Evolutionary conservation across 2,329 filamentous ascomycete species (phyloP), one percentile per base, ranked within the genome.

Genomic region (Alternaria novae-zelandiae): DNA sequence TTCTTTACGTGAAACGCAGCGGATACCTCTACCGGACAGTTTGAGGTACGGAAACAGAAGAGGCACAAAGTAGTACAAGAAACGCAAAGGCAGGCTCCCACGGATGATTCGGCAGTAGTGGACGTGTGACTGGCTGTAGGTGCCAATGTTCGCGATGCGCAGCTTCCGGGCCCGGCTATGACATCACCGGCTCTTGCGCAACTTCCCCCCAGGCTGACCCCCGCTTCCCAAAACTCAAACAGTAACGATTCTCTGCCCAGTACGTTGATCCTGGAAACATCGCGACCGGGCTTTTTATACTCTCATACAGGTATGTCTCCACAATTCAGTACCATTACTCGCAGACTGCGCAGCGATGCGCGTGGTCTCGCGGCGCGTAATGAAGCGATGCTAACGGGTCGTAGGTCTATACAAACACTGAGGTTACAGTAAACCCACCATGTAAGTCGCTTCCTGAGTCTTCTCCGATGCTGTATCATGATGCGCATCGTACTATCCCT

Each of bases 391-490:
- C 74, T 76, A 68, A 78, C 59, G 60, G 23, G 44, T 49, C 70
- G 66, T 62, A 47, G 59, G 55, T 51, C 62, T 49, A 64, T 66
- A 71, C 64, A 71, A 61, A 47, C 57, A 69, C 65, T n/a, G 61
- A 44, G 46, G 10, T 57, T 17, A 28, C 43, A 49, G 25, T 47
- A n/a, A 36, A 10, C 46, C 65, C 68, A 70, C 47, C 51, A 80
- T 80, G 78, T 79, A 78, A 78, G 78, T 41, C 44, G 8, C 1
- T 20, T 15, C 9, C 69, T 68, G 67, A 71, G 67, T 73, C 74
- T 73, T 70, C 26, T 50, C 54, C 2, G 7, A n/a, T 41, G 1
- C 30, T 8, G 15, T 25, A 25, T 2, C 20, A 53, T n/a, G 15
- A 59, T 58, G 46, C 46, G 50, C 63, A n/a, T 23, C 32, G 15